Base-by-base conservation (phyloP, 1,284 basidiomycete genomes). In the Bondarzewia mesenterica region DNA sequence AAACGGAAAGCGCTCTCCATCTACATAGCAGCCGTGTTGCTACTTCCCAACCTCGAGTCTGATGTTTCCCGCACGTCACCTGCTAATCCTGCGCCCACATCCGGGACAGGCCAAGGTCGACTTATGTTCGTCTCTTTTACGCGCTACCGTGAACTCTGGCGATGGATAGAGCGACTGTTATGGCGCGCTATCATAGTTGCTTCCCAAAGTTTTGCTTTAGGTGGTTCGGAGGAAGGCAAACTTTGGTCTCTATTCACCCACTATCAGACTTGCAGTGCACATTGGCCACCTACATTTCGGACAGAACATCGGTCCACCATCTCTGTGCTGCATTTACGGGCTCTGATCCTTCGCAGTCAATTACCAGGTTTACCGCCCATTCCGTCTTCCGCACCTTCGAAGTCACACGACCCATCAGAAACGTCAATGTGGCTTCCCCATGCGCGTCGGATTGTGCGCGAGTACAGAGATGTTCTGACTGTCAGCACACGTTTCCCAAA, bases 251-350 rank as follows among this genome's bases (percentile, higher is more conserved):
- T 85, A 58, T 74, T 88, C 51, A 71, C 65, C 12, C 78, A 71
- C 62, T 90, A 91, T 59, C 71, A 74, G 22, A 63, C 74, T 4
- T 82, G 76, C 58, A 82, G 78, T 52, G 60, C 73, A 2, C 75
- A 77, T 53, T 93, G 90, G 89, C 83, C 87, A 1, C 63, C 85
- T 0, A 72, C 69, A 1, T 94, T 93, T 64, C 75, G 86, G 10
- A 72, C 88, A 14, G 68, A 69, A 8, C 87, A 92, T 60, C 79
- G 89, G 6, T 81, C 82, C 5, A 77, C 78, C 1, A 69, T 92
- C 42, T 75, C 80, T 14, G 68, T 75, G 5, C 68, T 94, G 4
- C 82, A 90, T 61, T 67, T 94, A 8, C 79, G 85, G 2, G 82
- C 86, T 1, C 73, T 91, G 27, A 69, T 84, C 46, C 57, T 83